Evolutionary conservation across 768 basidiomycete species (phyloP), one percentile per base, ranked within the genome.

Genomic region (Tubosaeta brunneosetosa): DNA sequence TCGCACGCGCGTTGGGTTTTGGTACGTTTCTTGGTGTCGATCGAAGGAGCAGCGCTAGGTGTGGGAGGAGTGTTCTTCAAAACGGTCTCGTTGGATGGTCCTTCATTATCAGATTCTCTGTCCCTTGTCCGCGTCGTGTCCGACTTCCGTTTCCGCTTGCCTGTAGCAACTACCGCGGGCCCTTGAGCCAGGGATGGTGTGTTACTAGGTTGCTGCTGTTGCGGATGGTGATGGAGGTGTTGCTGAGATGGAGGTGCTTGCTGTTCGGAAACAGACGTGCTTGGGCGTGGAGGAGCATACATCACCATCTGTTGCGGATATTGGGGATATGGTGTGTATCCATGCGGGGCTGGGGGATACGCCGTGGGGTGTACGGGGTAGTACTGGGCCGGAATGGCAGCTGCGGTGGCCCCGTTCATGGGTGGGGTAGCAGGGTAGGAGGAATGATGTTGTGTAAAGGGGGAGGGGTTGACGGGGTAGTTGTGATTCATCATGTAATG

Each of bases 1-100:
- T 95, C 93, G 65, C 93, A 95, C 7, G 93, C 93, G 47, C 93
- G 83, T 66, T 88, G 87, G 12, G 91, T 95, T 74, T 95, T 95
- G 12, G 89, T 91, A 50, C 92, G 85, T 70, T 94, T 94, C 75
- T 89, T 91, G 57, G 77, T 70, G 64, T 91, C 90, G 53, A 75
- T 70, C 47, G 67, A 51, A 51, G 73, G 17, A 49, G 56, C 53
- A 41, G 68, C 56, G 33, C 55, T 34, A 56, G 73, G 50, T 61
- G 71, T 33, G 55, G 66, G 33, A 2, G 70, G 55, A 6, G 65
- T 52, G 11, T 66, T 70, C 46, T 73, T 71, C 53, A 73, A 71
- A 9, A 62, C 57, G 44, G 50, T 65, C 55, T 81, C 79, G 63
- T 68, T 76, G 48, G 83, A 81, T 38, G 77, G 73, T 29, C 70